A percentile compares a stretch with the other conserved stretches of the same genome.
phyloP scores from a whole-genome alignment of 208 protist genomes.

The Trypanosoma cruzi region DNA sequence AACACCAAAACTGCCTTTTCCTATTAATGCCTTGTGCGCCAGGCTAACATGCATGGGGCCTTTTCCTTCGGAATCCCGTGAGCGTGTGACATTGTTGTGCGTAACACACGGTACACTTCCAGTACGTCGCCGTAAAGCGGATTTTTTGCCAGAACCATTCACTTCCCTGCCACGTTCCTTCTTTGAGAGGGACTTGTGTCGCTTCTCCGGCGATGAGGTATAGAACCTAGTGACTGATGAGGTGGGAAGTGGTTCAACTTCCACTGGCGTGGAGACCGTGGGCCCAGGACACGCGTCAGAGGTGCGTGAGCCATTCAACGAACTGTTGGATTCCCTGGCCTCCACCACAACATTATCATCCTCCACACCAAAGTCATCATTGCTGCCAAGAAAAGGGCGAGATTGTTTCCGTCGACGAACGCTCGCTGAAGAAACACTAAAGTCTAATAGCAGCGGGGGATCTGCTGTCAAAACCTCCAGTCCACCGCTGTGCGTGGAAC shows the following conservation, averaged over 20 bases:
- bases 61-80: slow-evolving; percentile 9
- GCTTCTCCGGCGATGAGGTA: slow-evolving; percentile 12
- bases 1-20: slow-evolving; percentile 85
- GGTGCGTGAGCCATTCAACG: background rate
- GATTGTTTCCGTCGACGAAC: background rate
- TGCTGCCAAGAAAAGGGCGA: background rate
- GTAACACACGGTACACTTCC: slow-evolving; percentile 11
- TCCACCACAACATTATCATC: slow-evolving; percentile 26
- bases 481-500: background rate
- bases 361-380: background rate
- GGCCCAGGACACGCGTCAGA: background rate
- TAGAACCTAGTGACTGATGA: background rate
- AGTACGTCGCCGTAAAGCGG: background rate
- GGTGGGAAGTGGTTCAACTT: background rate
- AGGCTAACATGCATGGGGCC: slow-evolving; percentile 51
- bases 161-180: background rate
- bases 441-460: slow-evolving; percentile 6
- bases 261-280: background rate
- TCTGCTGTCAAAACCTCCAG: slow-evolving; percentile 24
- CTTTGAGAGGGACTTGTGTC: background rate
- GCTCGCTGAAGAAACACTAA: background rate
- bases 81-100: slow-evolving; percentile 18
- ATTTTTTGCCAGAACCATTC: background rate
- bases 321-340: background rate
- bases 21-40: slow-evolving; percentile 75